Conservation (phyloP, 805 yeast species). For the Candida khao-thaluensis region DNA sequence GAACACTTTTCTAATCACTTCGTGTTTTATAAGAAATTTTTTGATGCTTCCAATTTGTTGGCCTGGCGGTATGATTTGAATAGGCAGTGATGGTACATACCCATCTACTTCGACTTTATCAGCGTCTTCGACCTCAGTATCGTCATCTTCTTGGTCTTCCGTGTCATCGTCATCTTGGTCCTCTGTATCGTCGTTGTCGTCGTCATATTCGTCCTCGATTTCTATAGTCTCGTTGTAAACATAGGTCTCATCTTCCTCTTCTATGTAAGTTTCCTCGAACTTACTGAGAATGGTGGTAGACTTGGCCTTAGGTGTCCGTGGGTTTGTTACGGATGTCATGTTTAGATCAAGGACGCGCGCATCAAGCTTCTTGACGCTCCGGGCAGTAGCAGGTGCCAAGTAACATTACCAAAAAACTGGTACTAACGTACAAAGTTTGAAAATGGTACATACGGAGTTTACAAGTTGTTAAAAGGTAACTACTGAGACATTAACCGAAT, state of each 20-base stretch:
- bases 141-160: constrained; percentile 19
- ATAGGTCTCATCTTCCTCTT: constrained; percentile 41
- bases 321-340: constrained; percentile 1
- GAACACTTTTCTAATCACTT: constrained; percentile 81
- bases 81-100: neutral
- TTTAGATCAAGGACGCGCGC: constrained; percentile 1
- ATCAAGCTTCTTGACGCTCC: too few relatives aligned
- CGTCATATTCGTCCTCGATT: constrained; percentile 16
- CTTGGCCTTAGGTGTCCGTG: constrained; percentile 19
- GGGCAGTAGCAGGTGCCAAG: too few relatives aligned
- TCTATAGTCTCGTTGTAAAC: constrained; percentile 21
- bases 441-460: too few relatives aligned
- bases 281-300: constrained; percentile 15
- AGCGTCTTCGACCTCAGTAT: constrained; percentile 15
- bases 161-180: constrained; percentile 15
- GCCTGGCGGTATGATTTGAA: neutral
- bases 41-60: constrained; percentile 1
- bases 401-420: too few relatives aligned
- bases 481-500: too few relatives aligned
- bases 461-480: too few relatives aligned
- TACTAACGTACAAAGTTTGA: too few relatives aligned
- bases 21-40: constrained; percentile 52
- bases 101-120: constrained; percentile 13
- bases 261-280: constrained; percentile 30
- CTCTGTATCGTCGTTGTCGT: constrained; percentile 16